Evolutionary conservation across 2,329 filamentous ascomycete species (phyloP).

Genomic region (Gaeumannomyces tritici): DNA sequence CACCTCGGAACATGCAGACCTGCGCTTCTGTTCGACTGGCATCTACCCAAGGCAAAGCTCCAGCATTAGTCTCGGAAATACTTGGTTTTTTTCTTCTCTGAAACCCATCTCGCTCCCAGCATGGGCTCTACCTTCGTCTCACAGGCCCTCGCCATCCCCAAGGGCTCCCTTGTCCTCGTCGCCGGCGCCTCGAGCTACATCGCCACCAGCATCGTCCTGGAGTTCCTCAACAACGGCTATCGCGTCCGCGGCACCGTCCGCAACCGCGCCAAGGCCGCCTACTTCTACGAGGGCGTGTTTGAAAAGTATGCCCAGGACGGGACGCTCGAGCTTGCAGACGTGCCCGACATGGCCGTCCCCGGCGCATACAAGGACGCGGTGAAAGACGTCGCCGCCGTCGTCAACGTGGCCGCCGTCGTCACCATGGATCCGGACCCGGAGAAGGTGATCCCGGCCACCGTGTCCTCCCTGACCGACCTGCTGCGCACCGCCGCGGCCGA

Average conservation of each 20-base stretch:
- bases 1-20: neutral
- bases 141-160: neutral
- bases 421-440: slow-evolving; percentile 25
- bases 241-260: slow-evolving; percentile 35
- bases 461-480: slow-evolving; percentile 17
- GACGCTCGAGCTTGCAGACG: slow-evolving; percentile 21
- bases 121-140: neutral
- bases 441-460: slow-evolving; percentile 23
- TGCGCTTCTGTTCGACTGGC: neutral
- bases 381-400: slow-evolving; percentile 21
- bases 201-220: slow-evolving; percentile 2
- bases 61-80: neutral
- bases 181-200: slow-evolving; percentile 7
- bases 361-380: slow-evolving; percentile 17
- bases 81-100: no score
- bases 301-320: slow-evolving; percentile 22
- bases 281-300: slow-evolving; percentile 11
- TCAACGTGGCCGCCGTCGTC: slow-evolving; percentile 27
- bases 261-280: slow-evolving; percentile 16
- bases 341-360: slow-evolving; percentile 22
- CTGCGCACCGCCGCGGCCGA: slow-evolving; percentile 24
- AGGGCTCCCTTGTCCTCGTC: slow-evolving; percentile 5
- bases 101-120: no score
- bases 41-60: neutral
- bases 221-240: slow-evolving; percentile 21